phyloP scores from a whole-genome alignment of 257 asterid genomes.

The Orobanche coerulescens region DNA sequence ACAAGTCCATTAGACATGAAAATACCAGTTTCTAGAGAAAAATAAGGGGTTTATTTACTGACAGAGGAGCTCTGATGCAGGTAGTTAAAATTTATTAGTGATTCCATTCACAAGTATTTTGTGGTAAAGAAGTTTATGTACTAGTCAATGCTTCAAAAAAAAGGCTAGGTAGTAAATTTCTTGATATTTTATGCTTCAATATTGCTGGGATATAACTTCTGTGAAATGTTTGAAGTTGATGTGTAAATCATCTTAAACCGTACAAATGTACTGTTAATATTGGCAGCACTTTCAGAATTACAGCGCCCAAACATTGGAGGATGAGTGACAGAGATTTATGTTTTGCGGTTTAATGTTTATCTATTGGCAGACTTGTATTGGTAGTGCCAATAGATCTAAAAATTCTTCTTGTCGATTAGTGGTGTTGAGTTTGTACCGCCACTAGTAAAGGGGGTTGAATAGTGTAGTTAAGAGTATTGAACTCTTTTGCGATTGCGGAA shows the following conservation, averaged over 20 bases:
- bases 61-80: background rate
- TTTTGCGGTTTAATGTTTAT: too few relatives aligned
- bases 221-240: background rate
- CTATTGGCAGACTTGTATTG: too few relatives aligned
- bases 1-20: too few relatives aligned
- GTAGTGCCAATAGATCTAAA: too few relatives aligned
- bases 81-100: background rate
- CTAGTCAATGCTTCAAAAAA: background rate
- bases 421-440: too few relatives aligned
- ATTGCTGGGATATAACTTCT: background rate
- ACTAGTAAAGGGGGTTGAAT: too few relatives aligned
- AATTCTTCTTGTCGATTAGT: too few relatives aligned
- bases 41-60: constrained; percentile 2
- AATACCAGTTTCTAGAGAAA: constrained; percentile 4
- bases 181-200: background rate
- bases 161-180: background rate
- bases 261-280: background rate
- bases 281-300: too few relatives aligned
- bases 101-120: background rate
- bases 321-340: too few relatives aligned
- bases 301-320: too few relatives aligned
- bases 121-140: background rate
- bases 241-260: background rate
- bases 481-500: too few relatives aligned
- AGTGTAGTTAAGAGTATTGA: too few relatives aligned